Conservation (phyloP, 495 filamentous ascomycete genomes). For the Penicillium goetzii region DNA sequence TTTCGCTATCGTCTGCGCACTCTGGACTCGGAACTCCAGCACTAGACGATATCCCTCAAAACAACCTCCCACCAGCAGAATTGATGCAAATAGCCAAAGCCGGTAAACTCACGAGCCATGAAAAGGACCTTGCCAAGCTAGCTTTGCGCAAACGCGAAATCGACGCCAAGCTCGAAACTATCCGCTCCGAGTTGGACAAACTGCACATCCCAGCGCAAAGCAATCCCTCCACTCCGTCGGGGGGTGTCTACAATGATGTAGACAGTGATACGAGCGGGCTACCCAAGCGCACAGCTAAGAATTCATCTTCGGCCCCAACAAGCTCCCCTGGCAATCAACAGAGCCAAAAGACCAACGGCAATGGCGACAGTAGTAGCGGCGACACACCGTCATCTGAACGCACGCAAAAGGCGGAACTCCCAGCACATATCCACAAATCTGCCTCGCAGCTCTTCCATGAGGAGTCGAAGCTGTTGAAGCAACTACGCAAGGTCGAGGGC, state of each 20-base stretch:
- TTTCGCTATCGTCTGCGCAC: conserved; percentile 28
- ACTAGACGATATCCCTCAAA: conserved; percentile 27
- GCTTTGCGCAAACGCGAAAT: conserved; percentile 69
- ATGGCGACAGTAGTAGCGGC: conserved; percentile 12
- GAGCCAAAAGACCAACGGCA: conserved; percentile 39
- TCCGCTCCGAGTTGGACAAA: conserved; percentile 47
- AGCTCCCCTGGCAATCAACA: conserved; percentile 62
- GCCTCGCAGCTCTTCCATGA: conserved; percentile 36
- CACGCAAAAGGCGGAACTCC: conserved; percentile 20
- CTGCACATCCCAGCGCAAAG: conserved; percentile 39
- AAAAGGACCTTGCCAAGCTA: conserved; percentile 77
- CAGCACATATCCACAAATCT: conserved; percentile 33
- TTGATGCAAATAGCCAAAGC: conserved; percentile 37
- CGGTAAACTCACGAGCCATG: conserved; percentile 54
- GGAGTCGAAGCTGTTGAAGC: conserved; percentile 46
- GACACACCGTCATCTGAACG: conserved; percentile 18
- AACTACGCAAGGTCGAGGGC: conserved; percentile 43
- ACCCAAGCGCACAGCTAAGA: conserved; percentile 50
- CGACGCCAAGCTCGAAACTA: conserved; percentile 65
- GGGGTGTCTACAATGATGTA: conserved; percentile 36
- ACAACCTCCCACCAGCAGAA: conserved; percentile 30
- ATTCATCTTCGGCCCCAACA: conserved; percentile 61
- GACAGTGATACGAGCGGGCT: conserved; percentile 46
- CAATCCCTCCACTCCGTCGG: conserved; percentile 7
- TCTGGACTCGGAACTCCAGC: conserved; percentile 23